Evolutionary conservation across 192 early-diverging fungal species (phyloP).

Genomic region (Jimgerdemannia lactiflua): DNA sequence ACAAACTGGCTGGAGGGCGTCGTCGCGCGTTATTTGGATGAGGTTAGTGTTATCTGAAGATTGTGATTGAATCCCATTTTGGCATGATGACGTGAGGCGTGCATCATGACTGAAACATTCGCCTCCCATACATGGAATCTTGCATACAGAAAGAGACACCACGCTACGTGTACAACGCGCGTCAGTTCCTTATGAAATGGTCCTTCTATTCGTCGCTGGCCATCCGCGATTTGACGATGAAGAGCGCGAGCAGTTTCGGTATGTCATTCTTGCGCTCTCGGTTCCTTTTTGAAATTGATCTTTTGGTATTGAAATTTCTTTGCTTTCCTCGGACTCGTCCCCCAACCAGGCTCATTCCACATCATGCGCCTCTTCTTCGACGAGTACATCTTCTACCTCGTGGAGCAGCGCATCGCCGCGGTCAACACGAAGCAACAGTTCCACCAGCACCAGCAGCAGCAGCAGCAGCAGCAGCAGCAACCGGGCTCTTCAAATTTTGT

Average conservation of each 20-base stretch:
- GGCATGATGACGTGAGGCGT: too few relatives aligned
- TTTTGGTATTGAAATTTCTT: neutral
- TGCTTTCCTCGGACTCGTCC: neutral
- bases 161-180: slow-evolving; percentile 36
- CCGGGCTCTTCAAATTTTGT: too few relatives aligned
- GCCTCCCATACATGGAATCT: neutral
- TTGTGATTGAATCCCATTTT: too few relatives aligned
- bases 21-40: slow-evolving; percentile 32
- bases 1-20: slow-evolving; percentile 35
- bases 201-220: slow-evolving; percentile 37
- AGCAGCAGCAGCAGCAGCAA: too few relatives aligned
- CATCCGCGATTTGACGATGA: slow-evolving; percentile 36
- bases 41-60: slow-evolving; percentile 2
- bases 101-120: too few relatives aligned
- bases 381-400: slow-evolving; percentile 44
- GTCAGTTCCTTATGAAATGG: slow-evolving; percentile 49
- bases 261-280: neutral
- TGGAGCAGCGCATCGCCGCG: slow-evolving; percentile 47
- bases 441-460: too few relatives aligned
- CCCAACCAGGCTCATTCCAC: slow-evolving; percentile 28
- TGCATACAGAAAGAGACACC: slow-evolving; percentile 14
- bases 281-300: neutral
- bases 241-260: slow-evolving; percentile 34
- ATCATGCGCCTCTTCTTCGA: slow-evolving; percentile 41
- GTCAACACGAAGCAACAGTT: slow-evolving; percentile 16